Base-by-base conservation (phyloP, 345 rosid species). In the Salix caprea region DNA sequence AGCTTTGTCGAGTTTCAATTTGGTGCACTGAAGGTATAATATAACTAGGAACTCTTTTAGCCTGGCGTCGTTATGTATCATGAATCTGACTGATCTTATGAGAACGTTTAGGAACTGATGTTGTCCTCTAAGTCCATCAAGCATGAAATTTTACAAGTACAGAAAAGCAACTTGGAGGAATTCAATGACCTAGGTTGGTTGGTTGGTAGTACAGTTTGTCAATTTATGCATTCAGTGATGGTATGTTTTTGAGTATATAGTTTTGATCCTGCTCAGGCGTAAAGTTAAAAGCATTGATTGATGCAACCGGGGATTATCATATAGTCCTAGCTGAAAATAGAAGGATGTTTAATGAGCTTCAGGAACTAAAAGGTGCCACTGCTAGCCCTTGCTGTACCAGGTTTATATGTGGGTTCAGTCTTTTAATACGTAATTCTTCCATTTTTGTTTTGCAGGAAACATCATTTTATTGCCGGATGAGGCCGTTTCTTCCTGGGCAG, bases 321-420 rank as follows among this genome's bases (percentile, higher is more conserved):
- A 73, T 76, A 26, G 93, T 93, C 80, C 90, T 96, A 62, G 85
- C 91, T 42, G 99, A 96, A 84, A 96, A 96, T 68, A 83, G 90
- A 54, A 92, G 74, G 86, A 76, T 96, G 66, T 96, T 89, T 80
- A 96, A 92, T 60, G 99, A 96, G 86, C 86, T 96, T 72, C 98
- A 93, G 78, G 99, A 96, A 78, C 81, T 93, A 75, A 93, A 89
- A 96, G 99, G 99, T 93, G 71, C 36, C 24, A 1, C 24, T 15
- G 42, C 56, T 42, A 24, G 42, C 48, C n/a, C 67, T 71, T 58
- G 23, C 26, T 58, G 68, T 69, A 40, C 15, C 12, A n/a, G 74
- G 13, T 23, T 70, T 75, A 32, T 50, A 28, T 28, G n/a, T 19
- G 11, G 15, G 58, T 72, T 24, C 40, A 56, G 18, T 24, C 48